Evolutionary conservation across 2,329 filamentous ascomycete genomes (phyloP), one percentile per base, ranked within the genome.

Genomic region (Epichloe sylvatica): DNA sequence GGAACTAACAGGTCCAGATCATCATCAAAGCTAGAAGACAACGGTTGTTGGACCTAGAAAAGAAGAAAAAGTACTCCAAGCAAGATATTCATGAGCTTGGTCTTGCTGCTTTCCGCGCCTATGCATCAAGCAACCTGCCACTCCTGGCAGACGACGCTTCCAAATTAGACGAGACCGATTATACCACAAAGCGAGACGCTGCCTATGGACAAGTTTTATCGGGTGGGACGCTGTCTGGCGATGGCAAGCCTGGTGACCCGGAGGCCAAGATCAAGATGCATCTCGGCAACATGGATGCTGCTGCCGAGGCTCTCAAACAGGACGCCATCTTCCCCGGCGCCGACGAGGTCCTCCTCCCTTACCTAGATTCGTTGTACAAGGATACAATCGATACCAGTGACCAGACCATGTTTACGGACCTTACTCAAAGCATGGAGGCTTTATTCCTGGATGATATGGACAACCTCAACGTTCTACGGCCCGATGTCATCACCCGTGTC

Each of bases 201-300:
- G 73, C 69, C 12, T 81, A 82, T 53, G 72, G 73, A 44, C 64
- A 68, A 39, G 72, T 81, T 6, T 62, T 81, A 45, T 66, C 73
- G 9, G 78, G 78, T 6, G 73, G 73, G 9, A 74, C 77, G 2
- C 63, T 81, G 38, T 68, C 71, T 3, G 76, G 74, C 1, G 75
- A 80, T 53, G 76, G 75, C 36, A 77, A 74, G 57, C 74, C 85
- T 0, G 78, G 83, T 6, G 88, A 94, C 59, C 80, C 81, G 50
- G 86, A 94, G 63, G 86, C 87, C 13, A 94, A 94, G 70, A 69
- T 87, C 56, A 94, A 90, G 68, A 94, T 94, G 87, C 86, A 94
- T 60, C 76, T 94, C 53, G 81, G 79, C 59, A 78, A 76, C 59
- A 76, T 76, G 70, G 70, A 71, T 45, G 63, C 71, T 25, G 77